Percentiles rank a stretch among this genome's conserved stretches.
phyloP scores from a whole-genome alignment of 345 rosid species.

The Hibiscus mutabilis region DNA sequence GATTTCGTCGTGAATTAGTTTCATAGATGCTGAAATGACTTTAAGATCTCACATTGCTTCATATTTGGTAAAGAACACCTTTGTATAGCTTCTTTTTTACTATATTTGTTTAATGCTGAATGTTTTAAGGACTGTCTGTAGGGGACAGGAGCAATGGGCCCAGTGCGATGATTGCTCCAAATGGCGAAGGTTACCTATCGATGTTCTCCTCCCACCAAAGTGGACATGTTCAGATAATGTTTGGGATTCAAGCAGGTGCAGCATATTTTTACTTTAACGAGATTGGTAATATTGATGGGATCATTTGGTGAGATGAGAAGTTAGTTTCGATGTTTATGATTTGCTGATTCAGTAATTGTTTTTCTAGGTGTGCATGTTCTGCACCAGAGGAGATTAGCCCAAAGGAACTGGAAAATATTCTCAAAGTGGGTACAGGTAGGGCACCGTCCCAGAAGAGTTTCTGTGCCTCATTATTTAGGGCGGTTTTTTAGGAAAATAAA shows the following conservation, averaged over 20 bases:
- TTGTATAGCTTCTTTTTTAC: background rate
- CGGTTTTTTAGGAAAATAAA: background rate
- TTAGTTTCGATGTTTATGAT: conserved; percentile 2
- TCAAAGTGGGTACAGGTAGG: conserved; percentile 53
- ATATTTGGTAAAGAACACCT: background rate
- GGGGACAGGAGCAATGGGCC: conserved; percentile 77
- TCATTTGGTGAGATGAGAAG: background rate
- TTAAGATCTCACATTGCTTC: background rate
- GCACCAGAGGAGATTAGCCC: conserved; percentile 52
- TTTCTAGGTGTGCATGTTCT: conserved; percentile 59
- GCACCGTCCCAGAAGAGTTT: background rate
- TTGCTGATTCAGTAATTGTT: conserved; percentile 11
- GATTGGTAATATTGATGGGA: background rate
- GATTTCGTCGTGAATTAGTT: background rate
- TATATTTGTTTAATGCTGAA: conserved; percentile 5
- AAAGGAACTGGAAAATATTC: conserved; percentile 56
- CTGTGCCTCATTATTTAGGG: background rate
- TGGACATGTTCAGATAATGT: conserved; percentile 74
- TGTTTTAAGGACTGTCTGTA: conserved; percentile 18
- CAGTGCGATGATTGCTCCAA: conserved; percentile 80
- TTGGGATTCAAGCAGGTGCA: conserved; percentile 67
- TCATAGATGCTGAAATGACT: background rate
- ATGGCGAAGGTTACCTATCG: conserved; percentile 73
- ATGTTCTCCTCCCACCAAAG: conserved; percentile 63
- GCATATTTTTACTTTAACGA: background rate